Percentiles rank a stretch among this genome's conserved stretches.
Evolutionary conservation across 139 green algal genomes (phyloP).

Genomic region (Astrephomene gubernaculifera): DNA sequence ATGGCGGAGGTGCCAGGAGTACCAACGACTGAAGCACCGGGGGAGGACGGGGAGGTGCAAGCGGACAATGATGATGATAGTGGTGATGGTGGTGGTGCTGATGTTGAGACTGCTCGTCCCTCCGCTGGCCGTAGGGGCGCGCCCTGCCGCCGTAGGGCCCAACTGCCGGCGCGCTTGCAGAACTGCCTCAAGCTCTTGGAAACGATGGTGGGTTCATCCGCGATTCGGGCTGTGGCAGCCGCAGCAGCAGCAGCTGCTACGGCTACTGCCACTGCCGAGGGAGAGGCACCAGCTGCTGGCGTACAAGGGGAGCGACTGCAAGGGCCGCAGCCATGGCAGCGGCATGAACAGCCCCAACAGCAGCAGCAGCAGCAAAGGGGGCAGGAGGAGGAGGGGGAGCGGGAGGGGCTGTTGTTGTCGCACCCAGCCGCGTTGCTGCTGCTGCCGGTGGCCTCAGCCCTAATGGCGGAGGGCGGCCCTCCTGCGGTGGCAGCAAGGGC

Average conservation of each 20-base stretch:
- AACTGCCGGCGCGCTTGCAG: neutral
- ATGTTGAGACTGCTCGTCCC: no score
- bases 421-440: constrained; percentile 7
- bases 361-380: neutral
- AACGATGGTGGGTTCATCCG: neutral
- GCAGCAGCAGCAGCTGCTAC: neutral
- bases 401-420: neutral
- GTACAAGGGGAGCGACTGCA: no score
- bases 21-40: neutral
- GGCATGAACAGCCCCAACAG: no score
- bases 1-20: neutral
- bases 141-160: neutral
- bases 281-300: no score
- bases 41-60: neutral
- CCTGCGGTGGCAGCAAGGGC: no score
- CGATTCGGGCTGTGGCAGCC: neutral
- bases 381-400: neutral
- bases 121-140: no score
- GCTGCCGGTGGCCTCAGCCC: neutral
- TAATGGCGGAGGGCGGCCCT: no score
- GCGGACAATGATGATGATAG: no score
- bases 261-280: no score
- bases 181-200: neutral
- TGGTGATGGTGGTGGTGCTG: no score
- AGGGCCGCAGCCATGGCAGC: no score